Evolutionary conservation across 192 early-diverging fungal species (phyloP), one percentile per base, ranked within the genome.

Genomic region (Lobosporangium transversale): DNA sequence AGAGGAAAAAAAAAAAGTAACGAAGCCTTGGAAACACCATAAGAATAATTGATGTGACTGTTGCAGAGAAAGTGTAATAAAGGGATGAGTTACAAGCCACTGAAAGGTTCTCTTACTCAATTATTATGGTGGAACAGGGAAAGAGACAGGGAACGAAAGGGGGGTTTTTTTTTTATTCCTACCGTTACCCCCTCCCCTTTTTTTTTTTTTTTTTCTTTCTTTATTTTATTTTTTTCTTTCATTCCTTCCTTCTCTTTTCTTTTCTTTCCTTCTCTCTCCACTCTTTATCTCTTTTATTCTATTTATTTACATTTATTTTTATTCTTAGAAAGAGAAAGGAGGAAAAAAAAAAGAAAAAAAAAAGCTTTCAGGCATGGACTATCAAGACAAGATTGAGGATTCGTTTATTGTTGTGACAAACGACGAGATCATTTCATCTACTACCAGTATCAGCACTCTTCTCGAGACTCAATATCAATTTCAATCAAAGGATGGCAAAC

Each of bases 321-420:
- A n/a, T n/a, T n/a, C n/a, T n/a, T n/a, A n/a, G n/a, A n/a, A n/a
- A n/a, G n/a, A n/a, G n/a, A n/a, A n/a, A n/a, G n/a, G n/a, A n/a
- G n/a, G n/a, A n/a, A n/a, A n/a, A n/a, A n/a, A n/a, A n/a, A n/a
- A n/a, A n/a, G n/a, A n/a, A n/a, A n/a, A n/a, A n/a, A n/a, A n/a
- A n/a, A n/a, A n/a, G n/a, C n/a, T n/a, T n/a, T 4, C 33, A 29
- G 5, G 7, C 49, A 66, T 56, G 64, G 64, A 55, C 37, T 55
- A 51, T 9, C 56, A 52, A 1, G 47, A 58, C 24, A 48, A 58
- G 14, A 40, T 68, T 45, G 66, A 68, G 27, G 66, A 47, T 1
- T 68, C 66, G 1, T 58, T 68, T 15, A 53, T 68, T 20, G 45
- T 68, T 10, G 21, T 59, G 14, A 33, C 66, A 18, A 58, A 35